These are phyloP conservation scores for Schizothecium vesticola DNA, from an alignment of 495 filamentous ascomycete species.

Conservation along the genomic window DNA sequence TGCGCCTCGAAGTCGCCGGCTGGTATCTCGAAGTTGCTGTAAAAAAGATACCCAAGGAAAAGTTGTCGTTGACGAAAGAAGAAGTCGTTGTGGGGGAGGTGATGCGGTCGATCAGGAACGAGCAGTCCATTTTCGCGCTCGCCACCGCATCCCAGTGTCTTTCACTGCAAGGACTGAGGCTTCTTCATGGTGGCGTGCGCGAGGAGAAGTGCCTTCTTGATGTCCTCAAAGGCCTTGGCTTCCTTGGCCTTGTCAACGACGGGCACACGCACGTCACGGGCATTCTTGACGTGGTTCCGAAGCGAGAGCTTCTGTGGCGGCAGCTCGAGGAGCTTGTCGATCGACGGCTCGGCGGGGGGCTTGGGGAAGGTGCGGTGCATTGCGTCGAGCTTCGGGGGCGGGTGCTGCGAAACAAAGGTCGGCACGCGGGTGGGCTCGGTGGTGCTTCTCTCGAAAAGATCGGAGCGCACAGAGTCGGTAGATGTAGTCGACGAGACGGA, in stretches of 20 bases:
- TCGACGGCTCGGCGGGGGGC: slow-evolving; percentile 29
- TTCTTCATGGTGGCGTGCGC: slow-evolving; percentile 17
- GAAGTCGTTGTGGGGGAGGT: not conserved
- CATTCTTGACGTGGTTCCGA: slow-evolving; percentile 36
- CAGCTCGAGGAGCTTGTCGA: slow-evolving; percentile 38
- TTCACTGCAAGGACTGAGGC: not conserved
- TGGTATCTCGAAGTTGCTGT: not conserved
- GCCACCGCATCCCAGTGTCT: not conserved
- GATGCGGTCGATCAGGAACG: not conserved
- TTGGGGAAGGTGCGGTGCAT: slow-evolving; percentile 29
- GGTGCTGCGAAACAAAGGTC: slow-evolving; percentile 8
- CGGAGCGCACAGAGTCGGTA: not conserved
- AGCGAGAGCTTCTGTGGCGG: slow-evolving; percentile 33
- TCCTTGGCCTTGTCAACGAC: slow-evolving; percentile 19
- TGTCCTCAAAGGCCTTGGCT: slow-evolving; percentile 31
- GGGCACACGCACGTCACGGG: slow-evolving; percentile 9
- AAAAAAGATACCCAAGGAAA: not conserved
- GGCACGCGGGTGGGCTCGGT: slow-evolving; percentile 6
- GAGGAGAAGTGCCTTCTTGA: slow-evolving; percentile 34
- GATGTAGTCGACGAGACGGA: slow-evolving; percentile 15
- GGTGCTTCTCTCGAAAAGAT: slow-evolving; percentile 8
- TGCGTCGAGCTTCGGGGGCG: slow-evolving; percentile 16
- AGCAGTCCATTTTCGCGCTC: not conserved
- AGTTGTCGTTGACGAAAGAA: not conserved
- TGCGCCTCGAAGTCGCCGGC: not conserved